Base-by-base conservation (phyloP, 768 basidiomycete genomes). In the Tubosaeta brunneosetosa region DNA sequence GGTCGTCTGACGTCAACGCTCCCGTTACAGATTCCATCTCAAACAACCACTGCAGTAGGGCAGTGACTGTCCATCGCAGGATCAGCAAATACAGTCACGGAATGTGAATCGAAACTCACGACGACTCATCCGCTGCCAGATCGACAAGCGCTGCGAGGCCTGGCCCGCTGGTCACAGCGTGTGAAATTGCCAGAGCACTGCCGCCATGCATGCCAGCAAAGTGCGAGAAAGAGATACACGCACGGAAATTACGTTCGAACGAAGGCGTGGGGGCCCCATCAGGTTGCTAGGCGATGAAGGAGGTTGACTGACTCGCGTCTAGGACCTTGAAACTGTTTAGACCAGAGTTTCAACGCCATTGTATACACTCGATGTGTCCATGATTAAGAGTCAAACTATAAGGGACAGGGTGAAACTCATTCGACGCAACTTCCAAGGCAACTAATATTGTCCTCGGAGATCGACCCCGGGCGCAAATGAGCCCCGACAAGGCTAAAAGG, bases 121-220 rank as follows among this genome's bases (percentile, higher is more conserved):
- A 22, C 22, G 22, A 22, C 22, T 22, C 22, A 22, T 22, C 22
- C 22, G 22, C 22, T 3, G 22, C 22, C 3, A 47, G 82, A 56
- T 77, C 75, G 48, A 81, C 67, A 17, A 80, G 71, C 36, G 71
- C 73, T 58, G 81, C 80, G 36, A 80, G 66, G 64, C 78, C 76
- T 6, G n/a, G n/a, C n/a, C n/a, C n/a, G 72, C 59, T 72, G 65
- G 38, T 73, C 75, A 57, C 80, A 80, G 57, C 81, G 80, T 31
- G 69, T 71, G 59, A 77, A 80, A 66, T 80, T 66, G 36, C n/a
- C n/a, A n/a, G 70, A 67, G 53, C 74, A 76, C 72, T 74, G 22
- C 42, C n/a, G 1, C 50, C 27, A 2, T 36, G 8, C 32, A 33
- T 33, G 13, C 10, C 11, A 10, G 32, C 32, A 22, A 22, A 22